A percentile compares a stretch with the other conserved stretches of the same genome.
phyloP scores from a whole-genome alignment of 345 rosid genomes.

The Eucalyptus curtisii region DNA sequence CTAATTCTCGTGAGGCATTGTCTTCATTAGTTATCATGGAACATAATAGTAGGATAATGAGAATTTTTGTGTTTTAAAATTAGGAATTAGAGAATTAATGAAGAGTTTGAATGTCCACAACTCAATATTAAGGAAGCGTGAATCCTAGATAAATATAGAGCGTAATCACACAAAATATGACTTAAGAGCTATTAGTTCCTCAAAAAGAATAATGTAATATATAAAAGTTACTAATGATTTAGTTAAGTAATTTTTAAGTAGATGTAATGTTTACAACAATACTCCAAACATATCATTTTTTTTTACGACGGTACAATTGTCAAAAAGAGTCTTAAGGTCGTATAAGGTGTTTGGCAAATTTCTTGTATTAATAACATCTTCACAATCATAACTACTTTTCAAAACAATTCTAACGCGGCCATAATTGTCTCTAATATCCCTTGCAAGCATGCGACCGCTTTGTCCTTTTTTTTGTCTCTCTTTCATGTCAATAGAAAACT shows the following conservation, averaged over 20 bases:
- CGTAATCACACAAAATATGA: not conserved
- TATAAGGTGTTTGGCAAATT: not conserved
- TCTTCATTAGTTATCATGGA: not conserved
- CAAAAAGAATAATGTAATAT: accelerated
- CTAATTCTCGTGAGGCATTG: not conserved
- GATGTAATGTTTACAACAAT: not conserved
- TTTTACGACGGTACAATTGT: not conserved
- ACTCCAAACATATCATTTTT: accelerated
- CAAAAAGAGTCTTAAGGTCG: not conserved
- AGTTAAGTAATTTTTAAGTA: not conserved
- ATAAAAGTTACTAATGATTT: not conserved
- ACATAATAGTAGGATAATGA: accelerated
- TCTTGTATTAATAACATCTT: not conserved
- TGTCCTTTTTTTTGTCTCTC: not conserved
- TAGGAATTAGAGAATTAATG: not conserved
- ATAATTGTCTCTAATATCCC: not conserved
- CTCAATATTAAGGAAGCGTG: not conserved
- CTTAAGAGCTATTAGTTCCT: not conserved
- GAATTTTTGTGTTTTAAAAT: not conserved
- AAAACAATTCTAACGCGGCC: not conserved
- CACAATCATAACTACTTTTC: not conserved
- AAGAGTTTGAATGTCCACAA: not conserved
- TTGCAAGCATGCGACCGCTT: not conserved
- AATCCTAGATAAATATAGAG: accelerated
- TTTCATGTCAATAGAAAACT: not conserved